These are phyloP conservation scores for Rhinocladiella mackenziei DNA, from an alignment of 2,329 filamentous ascomycete species.

Conservation along the genomic window DNA sequence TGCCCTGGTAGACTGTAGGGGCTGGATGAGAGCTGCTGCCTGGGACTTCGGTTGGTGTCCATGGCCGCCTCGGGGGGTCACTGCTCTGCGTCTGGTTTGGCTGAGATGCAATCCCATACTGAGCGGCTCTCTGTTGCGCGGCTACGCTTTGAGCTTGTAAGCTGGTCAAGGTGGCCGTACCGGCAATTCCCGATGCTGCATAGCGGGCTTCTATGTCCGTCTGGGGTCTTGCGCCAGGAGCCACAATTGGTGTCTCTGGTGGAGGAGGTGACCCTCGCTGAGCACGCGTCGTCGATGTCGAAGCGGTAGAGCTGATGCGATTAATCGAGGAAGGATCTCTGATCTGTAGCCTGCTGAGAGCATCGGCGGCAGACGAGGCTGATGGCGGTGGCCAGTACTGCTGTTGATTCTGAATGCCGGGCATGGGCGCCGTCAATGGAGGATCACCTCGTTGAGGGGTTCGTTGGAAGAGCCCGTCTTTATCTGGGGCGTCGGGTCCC, in stretches of 20 bases:
- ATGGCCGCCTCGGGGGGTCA: slow-evolving; percentile 59
- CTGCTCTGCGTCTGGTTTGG: slow-evolving; percentile 35
- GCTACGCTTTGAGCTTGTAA: slow-evolving; percentile 80
- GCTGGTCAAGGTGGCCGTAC: slow-evolving; percentile 73
- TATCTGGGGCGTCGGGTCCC: slow-evolving; percentile 69
- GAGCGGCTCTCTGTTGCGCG: slow-evolving; percentile 67
- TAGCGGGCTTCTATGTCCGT: slow-evolving; percentile 88
- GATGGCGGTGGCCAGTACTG: slow-evolving; percentile 60
- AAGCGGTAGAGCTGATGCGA: slow-evolving; percentile 74
- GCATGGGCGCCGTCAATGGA: slow-evolving; percentile 39
- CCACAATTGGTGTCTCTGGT: slow-evolving; percentile 82
- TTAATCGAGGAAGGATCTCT: slow-evolving; percentile 55
- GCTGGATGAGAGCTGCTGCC: slow-evolving; percentile 83
- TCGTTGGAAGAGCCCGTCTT: slow-evolving; percentile 75
- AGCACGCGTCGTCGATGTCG: slow-evolving; percentile 86
- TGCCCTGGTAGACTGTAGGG: slow-evolving; percentile 86
- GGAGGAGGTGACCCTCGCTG: slow-evolving; percentile 90
- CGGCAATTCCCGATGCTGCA: slow-evolving; percentile 85
- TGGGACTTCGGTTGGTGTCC: slow-evolving; percentile 91
- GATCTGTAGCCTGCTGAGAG: slow-evolving; percentile 44
- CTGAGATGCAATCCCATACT: slow-evolving; percentile 59
- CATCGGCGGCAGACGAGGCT: slow-evolving; percentile 27
- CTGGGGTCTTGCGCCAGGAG: slow-evolving; percentile 59
- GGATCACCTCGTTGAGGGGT: slow-evolving; percentile 40
- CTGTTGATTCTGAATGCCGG: slow-evolving; percentile 57